phyloP scores from a whole-genome alignment of 257 asterid genomes.

The Nicotiana tomentosiformis region DNA sequence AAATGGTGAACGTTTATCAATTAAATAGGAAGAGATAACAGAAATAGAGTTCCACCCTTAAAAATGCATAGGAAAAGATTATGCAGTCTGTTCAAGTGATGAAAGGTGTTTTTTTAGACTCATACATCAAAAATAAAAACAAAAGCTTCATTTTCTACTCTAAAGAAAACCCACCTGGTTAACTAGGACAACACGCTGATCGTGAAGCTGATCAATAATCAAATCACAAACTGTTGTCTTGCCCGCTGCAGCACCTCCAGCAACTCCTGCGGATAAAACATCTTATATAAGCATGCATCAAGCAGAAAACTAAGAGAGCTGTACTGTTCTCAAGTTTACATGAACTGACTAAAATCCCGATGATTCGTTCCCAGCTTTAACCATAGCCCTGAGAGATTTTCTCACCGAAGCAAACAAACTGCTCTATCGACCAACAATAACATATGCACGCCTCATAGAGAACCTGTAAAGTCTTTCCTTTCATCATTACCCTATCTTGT shows the following conservation, averaged over 20 bases:
- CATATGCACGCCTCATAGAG: too few species aligned
- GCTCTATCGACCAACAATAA: background rate
- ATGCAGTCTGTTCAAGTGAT: background rate
- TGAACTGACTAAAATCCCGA: background rate
- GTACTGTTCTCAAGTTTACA: background rate
- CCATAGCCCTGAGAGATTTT: background rate
- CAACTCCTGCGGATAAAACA: slow-evolving; percentile 64
- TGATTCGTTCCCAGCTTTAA: background rate
- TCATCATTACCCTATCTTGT: too few species aligned
- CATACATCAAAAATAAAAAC: too few species aligned
- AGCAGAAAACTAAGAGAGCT: background rate
- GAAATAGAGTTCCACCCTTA: too few species aligned
- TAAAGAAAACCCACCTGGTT: slow-evolving; percentile 55
- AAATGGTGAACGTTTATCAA: background rate
- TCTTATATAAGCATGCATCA: background rate
- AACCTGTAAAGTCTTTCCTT: too few species aligned
- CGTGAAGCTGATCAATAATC: slow-evolving; percentile 94
- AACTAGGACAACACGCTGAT: slow-evolving; percentile 98
- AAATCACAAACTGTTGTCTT: slow-evolving; percentile 96
- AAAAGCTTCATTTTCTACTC: background rate
- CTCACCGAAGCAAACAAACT: background rate
- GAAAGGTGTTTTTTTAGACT: background rate
- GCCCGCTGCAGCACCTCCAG: slow-evolving; percentile 99
- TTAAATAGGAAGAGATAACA: too few species aligned
- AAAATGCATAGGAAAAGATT: background rate